A percentile compares a stretch with the other conserved stretches of the same genome.
phyloP scores from a whole-genome alignment of 2,329 filamentous ascomycete species.

The Beauveria scarabaeidicola region DNA sequence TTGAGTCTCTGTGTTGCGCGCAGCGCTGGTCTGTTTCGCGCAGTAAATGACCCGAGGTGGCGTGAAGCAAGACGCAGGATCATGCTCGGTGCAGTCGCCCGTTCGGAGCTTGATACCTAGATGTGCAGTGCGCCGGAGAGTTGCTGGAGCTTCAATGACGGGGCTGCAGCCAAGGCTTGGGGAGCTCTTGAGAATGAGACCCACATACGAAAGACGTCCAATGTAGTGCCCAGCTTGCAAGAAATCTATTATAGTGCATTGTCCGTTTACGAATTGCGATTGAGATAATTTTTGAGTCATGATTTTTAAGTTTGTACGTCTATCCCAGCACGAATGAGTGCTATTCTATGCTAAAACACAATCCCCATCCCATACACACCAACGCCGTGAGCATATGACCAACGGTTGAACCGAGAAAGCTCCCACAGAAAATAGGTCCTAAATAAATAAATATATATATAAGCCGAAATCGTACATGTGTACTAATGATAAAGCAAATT shows the following conservation, averaged over 20 bases:
- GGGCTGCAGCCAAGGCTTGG: not conserved
- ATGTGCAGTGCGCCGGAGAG: not conserved
- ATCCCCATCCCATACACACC: not conserved
- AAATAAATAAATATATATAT: not conserved
- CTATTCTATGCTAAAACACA: slow-evolving; percentile 5
- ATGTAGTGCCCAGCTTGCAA: too few species aligned
- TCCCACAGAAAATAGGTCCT: not conserved
- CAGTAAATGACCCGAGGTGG: not conserved
- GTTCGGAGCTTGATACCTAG: not conserved
- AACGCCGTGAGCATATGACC: not conserved
- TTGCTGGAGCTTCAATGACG: not conserved
- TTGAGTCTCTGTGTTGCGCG: slow-evolving; percentile 11
- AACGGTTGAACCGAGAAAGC: not conserved
- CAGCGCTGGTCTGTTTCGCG: slow-evolving; percentile 13
- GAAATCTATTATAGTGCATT: not conserved
- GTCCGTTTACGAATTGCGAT: not conserved
- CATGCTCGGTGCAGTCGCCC: not conserved
- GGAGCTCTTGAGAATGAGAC: not conserved
- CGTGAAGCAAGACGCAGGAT: not conserved
- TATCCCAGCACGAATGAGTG: not conserved
- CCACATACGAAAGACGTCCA: not conserved
- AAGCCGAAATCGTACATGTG: not conserved
- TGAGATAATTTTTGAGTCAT: not conserved
- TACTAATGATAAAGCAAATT: not conserved
- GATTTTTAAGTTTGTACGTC: not conserved